A percentile compares a stretch with the other conserved stretches of the same genome.
Conservation (phyloP, 768 basidiomycete genomes). For the Termitomyces sp. region DNA sequence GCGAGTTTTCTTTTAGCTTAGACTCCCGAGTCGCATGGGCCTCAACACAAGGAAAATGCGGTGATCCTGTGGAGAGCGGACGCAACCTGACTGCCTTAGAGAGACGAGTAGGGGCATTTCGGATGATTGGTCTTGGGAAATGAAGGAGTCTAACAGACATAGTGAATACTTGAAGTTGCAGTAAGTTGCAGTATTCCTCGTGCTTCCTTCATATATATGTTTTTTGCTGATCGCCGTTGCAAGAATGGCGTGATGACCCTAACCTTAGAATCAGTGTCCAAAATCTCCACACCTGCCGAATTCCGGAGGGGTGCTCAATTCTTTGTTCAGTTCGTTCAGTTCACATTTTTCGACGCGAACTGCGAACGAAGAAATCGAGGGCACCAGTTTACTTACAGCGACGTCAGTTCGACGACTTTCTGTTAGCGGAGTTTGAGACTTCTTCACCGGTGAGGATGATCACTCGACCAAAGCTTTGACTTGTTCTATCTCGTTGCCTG, state of each 20-base stretch:
- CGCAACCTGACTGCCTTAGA: constrained; percentile 2
- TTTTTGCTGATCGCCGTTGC: neutral
- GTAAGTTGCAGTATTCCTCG: neutral
- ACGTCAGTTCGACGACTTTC: too few relatives aligned
- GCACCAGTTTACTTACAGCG: too few relatives aligned
- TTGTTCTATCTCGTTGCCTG: too few relatives aligned
- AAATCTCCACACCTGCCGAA: too few relatives aligned
- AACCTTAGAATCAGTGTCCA: constrained; percentile 14
- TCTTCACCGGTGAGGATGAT: too few relatives aligned
- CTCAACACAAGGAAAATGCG: constrained; percentile 75
- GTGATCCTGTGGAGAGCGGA: constrained; percentile 11
- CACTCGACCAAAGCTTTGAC: too few relatives aligned
- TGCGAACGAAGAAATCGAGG: too few relatives aligned
- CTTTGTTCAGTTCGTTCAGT: too few relatives aligned
- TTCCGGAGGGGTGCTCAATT: too few relatives aligned
- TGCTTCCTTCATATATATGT: neutral
- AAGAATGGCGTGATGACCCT: constrained; percentile 17
- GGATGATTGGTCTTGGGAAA: constrained; percentile 1
- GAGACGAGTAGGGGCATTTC: neutral
- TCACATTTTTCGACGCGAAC: too few relatives aligned
- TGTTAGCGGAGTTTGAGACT: too few relatives aligned
- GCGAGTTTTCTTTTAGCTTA: constrained; percentile 31
- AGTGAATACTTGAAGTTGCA: neutral
- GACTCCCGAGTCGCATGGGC: constrained; percentile 73
- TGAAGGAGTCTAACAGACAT: constrained; percentile 11